phyloP scores from a whole-genome alignment of 2,329 filamentous ascomycete species.

The Ophioceras dolichostomum region DNA sequence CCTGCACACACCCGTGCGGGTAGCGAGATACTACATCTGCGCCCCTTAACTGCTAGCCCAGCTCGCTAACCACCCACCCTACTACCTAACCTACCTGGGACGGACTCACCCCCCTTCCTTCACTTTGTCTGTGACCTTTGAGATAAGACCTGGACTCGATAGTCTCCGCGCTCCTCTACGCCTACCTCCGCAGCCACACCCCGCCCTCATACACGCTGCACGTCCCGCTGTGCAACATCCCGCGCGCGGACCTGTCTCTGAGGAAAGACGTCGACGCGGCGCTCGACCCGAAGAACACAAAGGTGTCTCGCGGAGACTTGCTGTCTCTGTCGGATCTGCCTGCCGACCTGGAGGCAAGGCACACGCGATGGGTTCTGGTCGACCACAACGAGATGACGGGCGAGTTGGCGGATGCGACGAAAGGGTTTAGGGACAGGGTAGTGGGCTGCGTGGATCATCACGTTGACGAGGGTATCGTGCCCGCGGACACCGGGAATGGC shows the following conservation, averaged over 20 bases:
- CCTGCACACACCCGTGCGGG: too few relatives aligned
- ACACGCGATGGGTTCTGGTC: constrained; percentile 60
- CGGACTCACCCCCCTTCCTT: neutral
- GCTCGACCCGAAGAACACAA: too few relatives aligned
- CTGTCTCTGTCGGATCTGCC: constrained; percentile 46
- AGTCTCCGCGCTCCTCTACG: constrained; percentile 59
- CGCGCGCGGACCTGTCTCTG: constrained; percentile 53
- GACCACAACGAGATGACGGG: constrained; percentile 70
- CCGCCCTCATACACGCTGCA: constrained; percentile 41
- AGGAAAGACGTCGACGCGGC: constrained; percentile 61
- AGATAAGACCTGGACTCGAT: constrained; percentile 76
- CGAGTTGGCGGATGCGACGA: constrained; percentile 34
- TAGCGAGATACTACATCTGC: too few relatives aligned
- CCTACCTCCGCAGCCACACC: constrained; percentile 57
- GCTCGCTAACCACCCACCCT: neutral
- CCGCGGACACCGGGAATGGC: constrained; percentile 24
- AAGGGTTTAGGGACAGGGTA: constrained; percentile 32
- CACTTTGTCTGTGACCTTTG: too few relatives aligned
- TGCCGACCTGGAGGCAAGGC: constrained; percentile 30
- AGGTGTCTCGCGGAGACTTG: constrained; percentile 46
- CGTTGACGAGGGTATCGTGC: constrained; percentile 52
- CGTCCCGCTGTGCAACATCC: constrained; percentile 63
- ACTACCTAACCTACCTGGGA: too few relatives aligned
- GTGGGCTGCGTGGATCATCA: constrained; percentile 68
- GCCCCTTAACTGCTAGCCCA: too few relatives aligned